phyloP scores from a whole-genome alignment of 306 rosid species.

The Malus sylvestris region DNA sequence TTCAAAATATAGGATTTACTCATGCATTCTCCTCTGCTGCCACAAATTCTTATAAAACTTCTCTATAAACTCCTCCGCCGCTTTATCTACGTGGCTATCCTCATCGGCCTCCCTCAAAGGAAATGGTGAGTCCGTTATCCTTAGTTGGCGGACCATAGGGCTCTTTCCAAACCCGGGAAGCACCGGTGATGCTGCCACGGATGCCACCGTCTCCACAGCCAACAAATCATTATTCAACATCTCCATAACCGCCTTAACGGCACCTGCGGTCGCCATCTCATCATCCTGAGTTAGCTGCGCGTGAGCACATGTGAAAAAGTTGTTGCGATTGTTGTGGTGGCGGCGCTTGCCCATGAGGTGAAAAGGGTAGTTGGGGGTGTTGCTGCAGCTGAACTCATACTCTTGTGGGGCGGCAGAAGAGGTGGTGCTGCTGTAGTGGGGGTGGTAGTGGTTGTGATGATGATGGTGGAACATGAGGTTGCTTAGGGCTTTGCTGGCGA shows the following conservation, averaged over 20 bases:
- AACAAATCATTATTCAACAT: conserved; percentile 29
- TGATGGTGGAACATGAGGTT: conserved; percentile 58
- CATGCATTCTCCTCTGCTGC: conserved; percentile 26
- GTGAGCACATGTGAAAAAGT: conserved; percentile 45
- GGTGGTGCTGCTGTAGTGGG: conserved; percentile 8
- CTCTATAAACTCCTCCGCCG: conserved; percentile 73
- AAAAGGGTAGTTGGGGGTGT: conserved; percentile 51
- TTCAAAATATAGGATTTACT: background rate
- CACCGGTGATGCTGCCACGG: conserved; percentile 42
- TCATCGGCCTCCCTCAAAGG: conserved; percentile 47
- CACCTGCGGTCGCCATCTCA: conserved; percentile 31
- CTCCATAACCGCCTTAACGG: conserved; percentile 40
- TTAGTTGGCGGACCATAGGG: conserved; percentile 59
- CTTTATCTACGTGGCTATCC: conserved; percentile 56
- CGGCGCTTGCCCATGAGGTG: conserved; percentile 35
- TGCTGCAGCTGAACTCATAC: conserved; percentile 92
- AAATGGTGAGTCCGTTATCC: conserved; percentile 93
- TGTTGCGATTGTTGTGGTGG: conserved; percentile 12
- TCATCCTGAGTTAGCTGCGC: conserved; percentile 47
- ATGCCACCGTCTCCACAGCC: background rate
- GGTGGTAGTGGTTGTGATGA: conserved; percentile 7
- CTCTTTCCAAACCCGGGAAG: conserved; percentile 47
- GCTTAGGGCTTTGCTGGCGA: conserved; percentile 73
- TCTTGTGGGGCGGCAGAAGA: conserved; percentile 32
- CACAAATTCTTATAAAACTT: conserved; percentile 61